Conservation (phyloP, 176 grass and related monocot species). For the Alopecurus myosuroides region DNA sequence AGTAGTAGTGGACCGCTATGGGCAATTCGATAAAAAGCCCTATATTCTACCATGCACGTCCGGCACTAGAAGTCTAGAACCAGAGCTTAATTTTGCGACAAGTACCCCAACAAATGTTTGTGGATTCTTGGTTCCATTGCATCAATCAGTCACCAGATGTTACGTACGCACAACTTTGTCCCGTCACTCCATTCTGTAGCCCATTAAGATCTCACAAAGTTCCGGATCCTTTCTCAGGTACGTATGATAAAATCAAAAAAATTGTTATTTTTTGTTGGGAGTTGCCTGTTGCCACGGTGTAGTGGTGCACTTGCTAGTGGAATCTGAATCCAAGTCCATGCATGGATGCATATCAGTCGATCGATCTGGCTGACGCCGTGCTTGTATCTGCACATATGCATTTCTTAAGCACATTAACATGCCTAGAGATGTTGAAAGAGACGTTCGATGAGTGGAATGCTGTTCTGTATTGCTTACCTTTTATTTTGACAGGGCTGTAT, state of each 20-base stretch:
- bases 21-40: no score
- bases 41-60: not conserved
- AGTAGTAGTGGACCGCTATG: no score
- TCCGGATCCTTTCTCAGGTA: constrained; percentile 5
- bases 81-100: not conserved
- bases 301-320: constrained; percentile 28
- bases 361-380: constrained; percentile 22
- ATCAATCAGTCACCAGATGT: constrained; percentile 1
- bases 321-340: constrained; percentile 43
- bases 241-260: not conserved
- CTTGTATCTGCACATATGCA: constrained; percentile 4
- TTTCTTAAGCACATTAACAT: not conserved
- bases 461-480: not conserved
- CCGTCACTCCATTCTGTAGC: not conserved
- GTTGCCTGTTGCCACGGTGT: constrained; percentile 12
- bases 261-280: not conserved
- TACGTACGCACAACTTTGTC: not conserved
- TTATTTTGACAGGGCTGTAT: not conserved
- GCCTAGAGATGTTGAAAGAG: constrained; percentile 15
- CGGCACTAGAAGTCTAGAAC: not conserved
- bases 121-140: constrained; percentile 17
- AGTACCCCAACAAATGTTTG: constrained; percentile 25
- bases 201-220: constrained; percentile 13
- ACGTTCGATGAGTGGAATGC: not conserved
- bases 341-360: not conserved